Conservation (phyloP, 169 alveolate genomes). For the Miamiensis avidus region DNA sequence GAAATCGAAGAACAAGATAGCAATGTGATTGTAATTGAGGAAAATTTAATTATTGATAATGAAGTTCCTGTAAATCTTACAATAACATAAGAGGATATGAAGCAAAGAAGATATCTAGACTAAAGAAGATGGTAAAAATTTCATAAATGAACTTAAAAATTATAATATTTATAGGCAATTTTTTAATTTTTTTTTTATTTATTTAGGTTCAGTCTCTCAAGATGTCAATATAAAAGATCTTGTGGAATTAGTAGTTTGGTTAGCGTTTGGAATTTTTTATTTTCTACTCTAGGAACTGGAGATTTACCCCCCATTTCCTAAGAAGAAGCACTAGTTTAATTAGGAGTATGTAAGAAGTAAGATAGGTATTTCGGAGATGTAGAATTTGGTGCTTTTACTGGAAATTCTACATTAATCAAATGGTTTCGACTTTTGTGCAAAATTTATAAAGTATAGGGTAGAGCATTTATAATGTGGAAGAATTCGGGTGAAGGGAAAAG, state of each 20-base stretch:
- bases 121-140: slow-evolving; percentile 64
- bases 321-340: slow-evolving; percentile 64
- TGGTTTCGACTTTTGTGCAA: slow-evolving; percentile 62
- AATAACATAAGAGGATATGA: slow-evolving; percentile 67
- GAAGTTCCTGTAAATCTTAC: slow-evolving; percentile 45
- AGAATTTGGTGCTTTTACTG: slow-evolving; percentile 72
- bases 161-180: too few relatives aligned
- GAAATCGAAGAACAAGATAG: too few relatives aligned
- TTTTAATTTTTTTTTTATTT: background rate
- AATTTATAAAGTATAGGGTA: slow-evolving; percentile 54
- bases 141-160: background rate
- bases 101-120: slow-evolving; percentile 64
- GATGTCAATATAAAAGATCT: slow-evolving; percentile 72
- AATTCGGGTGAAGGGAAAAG: slow-evolving; percentile 50
- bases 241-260: slow-evolving; percentile 81
- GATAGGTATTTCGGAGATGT: slow-evolving; percentile 64
- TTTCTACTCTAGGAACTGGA: slow-evolving; percentile 67
- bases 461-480: slow-evolving; percentile 64
- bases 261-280: slow-evolving; percentile 57
- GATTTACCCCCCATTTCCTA: slow-evolving; percentile 58
- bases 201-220: slow-evolving; percentile 52
- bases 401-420: slow-evolving; percentile 64
- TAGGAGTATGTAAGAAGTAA: slow-evolving; percentile 52
- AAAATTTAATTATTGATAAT: background rate
- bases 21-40: background rate